Conservation (phyloP, 495 filamentous ascomycete species). For the Aspergillus asperescens region DNA sequence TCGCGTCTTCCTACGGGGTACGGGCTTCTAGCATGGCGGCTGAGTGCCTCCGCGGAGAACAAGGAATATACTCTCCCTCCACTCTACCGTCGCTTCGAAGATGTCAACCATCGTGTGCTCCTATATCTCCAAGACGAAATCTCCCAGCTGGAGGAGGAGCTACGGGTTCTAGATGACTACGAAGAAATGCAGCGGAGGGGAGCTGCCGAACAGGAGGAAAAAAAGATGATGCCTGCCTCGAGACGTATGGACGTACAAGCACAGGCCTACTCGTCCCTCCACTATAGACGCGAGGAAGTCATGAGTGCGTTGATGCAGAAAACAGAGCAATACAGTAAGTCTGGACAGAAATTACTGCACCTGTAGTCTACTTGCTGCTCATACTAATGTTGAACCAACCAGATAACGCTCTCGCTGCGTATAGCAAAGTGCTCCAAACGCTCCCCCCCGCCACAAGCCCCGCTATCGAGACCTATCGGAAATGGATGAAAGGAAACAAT, state of each 20-base stretch:
- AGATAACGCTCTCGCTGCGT: slow-evolving; percentile 70
- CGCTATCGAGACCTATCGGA: slow-evolving; percentile 59
- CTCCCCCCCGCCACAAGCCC: slow-evolving; percentile 50
- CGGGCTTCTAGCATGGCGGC: slow-evolving; percentile 57
- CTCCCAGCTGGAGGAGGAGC: slow-evolving; percentile 68
- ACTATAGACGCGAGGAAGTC: slow-evolving; percentile 65
- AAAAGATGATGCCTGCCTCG: slow-evolving; percentile 52
- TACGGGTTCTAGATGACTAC: slow-evolving; percentile 63
- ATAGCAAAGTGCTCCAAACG: slow-evolving; percentile 52
- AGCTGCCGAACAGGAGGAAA: slow-evolving; percentile 45
- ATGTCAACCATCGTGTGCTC: slow-evolving; percentile 77
- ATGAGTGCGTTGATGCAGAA: slow-evolving; percentile 69
- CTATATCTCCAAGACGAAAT: slow-evolving; percentile 86
- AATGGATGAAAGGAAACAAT: slow-evolving; percentile 55
- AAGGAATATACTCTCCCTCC: slow-evolving; percentile 48
- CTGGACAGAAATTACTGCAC: background rate
- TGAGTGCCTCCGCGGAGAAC: slow-evolving; percentile 41
- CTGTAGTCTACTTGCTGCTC: background rate
- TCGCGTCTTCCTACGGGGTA: slow-evolving; percentile 52
- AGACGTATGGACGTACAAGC: slow-evolving; percentile 55
- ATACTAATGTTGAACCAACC: background rate
- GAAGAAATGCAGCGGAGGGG: slow-evolving; percentile 61
- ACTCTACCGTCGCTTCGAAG: slow-evolving; percentile 80
- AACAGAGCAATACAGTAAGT: slow-evolving; percentile 77
- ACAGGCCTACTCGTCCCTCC: slow-evolving; percentile 62